A percentile compares a stretch with the other conserved stretches of the same genome.
Evolutionary conservation across 306 rosid genomes (phyloP).

Genomic region (Begonia fuchsioides): DNA sequence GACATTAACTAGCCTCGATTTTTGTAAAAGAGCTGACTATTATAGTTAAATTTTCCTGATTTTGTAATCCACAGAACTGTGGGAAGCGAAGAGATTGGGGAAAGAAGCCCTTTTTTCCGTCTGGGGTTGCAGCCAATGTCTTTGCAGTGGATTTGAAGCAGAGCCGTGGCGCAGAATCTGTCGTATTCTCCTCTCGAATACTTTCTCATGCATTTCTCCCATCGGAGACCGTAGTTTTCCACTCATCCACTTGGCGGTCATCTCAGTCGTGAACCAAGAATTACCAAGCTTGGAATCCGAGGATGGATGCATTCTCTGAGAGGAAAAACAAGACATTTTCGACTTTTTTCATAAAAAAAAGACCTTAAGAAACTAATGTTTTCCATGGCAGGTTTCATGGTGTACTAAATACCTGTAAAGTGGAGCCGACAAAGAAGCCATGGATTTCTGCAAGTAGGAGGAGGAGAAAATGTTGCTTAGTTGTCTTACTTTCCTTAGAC

Average conservation of each 20-base stretch:
- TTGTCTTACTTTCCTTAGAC: no score
- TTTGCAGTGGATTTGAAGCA: constrained; percentile 9
- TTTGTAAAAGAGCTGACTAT: no score
- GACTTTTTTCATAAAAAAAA: no score
- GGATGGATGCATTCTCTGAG: constrained; percentile 15
- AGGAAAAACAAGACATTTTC: neutral
- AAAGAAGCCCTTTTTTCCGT: constrained; percentile 5
- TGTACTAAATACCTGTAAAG: constrained; percentile 8
- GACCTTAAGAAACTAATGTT: no score
- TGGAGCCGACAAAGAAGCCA: constrained; percentile 6
- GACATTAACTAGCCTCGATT: no score
- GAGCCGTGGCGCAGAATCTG: constrained; percentile 4
- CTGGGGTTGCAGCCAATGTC: constrained; percentile 10
- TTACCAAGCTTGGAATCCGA: constrained; percentile 11
- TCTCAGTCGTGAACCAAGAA: constrained; percentile 7
- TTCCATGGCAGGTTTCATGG: no score
- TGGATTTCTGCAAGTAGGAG: constrained; percentile 4
- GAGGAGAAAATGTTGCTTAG: constrained; percentile 7
- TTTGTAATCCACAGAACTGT: constrained; percentile 7
- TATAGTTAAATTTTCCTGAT: no score
- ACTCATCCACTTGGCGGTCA: constrained; percentile 11
- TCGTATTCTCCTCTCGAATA: constrained; percentile 1
- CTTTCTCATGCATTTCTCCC: constrained; percentile 9
- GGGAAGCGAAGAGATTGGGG: constrained; percentile 5
- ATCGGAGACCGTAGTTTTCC: constrained; percentile 4